Evolutionary conservation across 441 rosid genomes (phyloP).

Genomic region (Mallotus japonicus): DNA sequence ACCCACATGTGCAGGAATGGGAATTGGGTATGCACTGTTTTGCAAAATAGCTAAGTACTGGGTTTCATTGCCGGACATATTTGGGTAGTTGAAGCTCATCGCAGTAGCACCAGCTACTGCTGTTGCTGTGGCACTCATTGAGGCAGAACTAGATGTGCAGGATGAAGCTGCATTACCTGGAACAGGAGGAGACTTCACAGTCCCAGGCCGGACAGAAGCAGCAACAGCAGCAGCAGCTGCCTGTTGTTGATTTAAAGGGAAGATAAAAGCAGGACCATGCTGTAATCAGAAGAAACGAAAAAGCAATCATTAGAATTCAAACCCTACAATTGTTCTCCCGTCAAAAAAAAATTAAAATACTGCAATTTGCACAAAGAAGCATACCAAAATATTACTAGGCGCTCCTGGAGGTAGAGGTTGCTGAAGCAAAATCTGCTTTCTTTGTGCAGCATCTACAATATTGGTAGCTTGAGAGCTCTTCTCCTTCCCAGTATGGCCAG

Average conservation of each 20-base stretch:
- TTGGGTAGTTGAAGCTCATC: constrained; percentile 83
- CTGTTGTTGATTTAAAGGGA: constrained; percentile 87
- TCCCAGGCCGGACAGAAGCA: constrained; percentile 62
- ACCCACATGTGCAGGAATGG: constrained; percentile 87
- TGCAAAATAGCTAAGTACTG: constrained; percentile 89
- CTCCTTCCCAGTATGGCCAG: constrained; percentile 51
- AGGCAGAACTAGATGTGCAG: constrained; percentile 41
- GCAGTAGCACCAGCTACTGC: constrained; percentile 67
- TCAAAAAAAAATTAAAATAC: background rate
- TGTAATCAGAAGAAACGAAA: constrained; percentile 30
- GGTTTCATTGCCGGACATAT: constrained; percentile 76
- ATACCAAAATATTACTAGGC: constrained; percentile 74
- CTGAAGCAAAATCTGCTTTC: constrained; percentile 84
- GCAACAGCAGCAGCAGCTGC: constrained; percentile 64
- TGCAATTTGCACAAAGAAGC: constrained; percentile 9
- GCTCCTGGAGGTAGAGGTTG: constrained; percentile 84
- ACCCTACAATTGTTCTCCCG: background rate
- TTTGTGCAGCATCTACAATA: constrained; percentile 57
- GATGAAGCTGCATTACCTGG: constrained; percentile 49
- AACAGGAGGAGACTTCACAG: constrained; percentile 46
- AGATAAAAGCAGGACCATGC: constrained; percentile 86
- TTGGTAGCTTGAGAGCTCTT: constrained; percentile 50
- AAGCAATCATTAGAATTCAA: background rate
- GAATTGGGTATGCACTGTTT: constrained; percentile 73
- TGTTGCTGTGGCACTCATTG: constrained; percentile 49